These are phyloP conservation scores for Phytophthora uliginosa DNA, from an alignment of 352 stramenopile genomes.

Conservation along the genomic window DNA sequence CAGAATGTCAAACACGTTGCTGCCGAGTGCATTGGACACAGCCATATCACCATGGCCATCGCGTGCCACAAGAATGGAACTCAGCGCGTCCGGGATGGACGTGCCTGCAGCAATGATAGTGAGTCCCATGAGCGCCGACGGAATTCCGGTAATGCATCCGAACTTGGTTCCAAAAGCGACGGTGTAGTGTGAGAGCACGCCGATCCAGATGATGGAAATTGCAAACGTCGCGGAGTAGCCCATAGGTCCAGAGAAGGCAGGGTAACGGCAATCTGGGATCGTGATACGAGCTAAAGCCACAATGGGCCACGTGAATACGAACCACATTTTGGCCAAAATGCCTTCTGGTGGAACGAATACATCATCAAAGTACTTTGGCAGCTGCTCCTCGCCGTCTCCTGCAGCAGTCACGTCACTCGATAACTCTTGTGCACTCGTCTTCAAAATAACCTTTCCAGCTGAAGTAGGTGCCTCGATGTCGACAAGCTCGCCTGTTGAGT, in stretches of 20 bases:
- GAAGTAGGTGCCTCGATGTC: slow-evolving; percentile 21
- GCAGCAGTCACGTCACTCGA: slow-evolving; percentile 11
- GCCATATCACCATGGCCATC: slow-evolving; percentile 85
- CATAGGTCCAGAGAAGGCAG: slow-evolving; percentile 51
- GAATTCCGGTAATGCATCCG: slow-evolving; percentile 74
- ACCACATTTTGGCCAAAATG: slow-evolving; percentile 63
- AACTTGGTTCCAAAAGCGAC: slow-evolving; percentile 71
- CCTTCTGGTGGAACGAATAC: slow-evolving; percentile 52
- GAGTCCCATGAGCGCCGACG: slow-evolving; percentile 80
- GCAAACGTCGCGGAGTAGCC: slow-evolving; percentile 71
- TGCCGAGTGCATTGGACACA: slow-evolving; percentile 86
- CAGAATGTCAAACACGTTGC: slow-evolving; percentile 90
- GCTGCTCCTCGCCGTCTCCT: slow-evolving; percentile 34
- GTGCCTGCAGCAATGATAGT: slow-evolving; percentile 86
- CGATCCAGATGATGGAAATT: slow-evolving; percentile 80
- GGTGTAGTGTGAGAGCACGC: slow-evolving; percentile 78
- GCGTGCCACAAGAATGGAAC: slow-evolving; percentile 83
- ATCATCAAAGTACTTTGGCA: slow-evolving; percentile 73
- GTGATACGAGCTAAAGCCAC: slow-evolving; percentile 72
- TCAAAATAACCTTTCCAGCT: slow-evolving; percentile 2
- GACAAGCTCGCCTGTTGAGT: slow-evolving; percentile 9
- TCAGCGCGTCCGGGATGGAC: slow-evolving; percentile 84
- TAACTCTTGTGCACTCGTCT: slow-evolving; percentile 7
- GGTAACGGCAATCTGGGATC: slow-evolving; percentile 80
- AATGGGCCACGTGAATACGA: slow-evolving; percentile 74